Conservation (phyloP, 345 rosid genomes). For the Arabis alpina region DNA sequence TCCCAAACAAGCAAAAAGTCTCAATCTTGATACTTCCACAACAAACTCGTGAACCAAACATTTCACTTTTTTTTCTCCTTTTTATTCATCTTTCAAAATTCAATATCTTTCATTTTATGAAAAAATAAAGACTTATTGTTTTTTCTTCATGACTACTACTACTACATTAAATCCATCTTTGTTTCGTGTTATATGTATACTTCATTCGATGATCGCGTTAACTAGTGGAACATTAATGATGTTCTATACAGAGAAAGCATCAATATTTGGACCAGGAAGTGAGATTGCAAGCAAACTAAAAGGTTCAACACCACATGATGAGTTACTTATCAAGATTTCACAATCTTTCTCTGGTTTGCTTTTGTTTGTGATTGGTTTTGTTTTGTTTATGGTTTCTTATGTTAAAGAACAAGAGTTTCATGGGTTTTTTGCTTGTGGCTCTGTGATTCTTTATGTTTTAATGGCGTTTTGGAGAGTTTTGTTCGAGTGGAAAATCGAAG, state of each 20-base stretch:
- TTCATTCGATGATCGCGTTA: slow-evolving; percentile 74
- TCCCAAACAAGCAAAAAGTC: slow-evolving; percentile 21
- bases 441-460: slow-evolving; percentile 66
- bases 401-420: slow-evolving; percentile 83
- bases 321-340: slow-evolving; percentile 79
- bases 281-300: slow-evolving; percentile 66
- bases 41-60: slow-evolving; percentile 28
- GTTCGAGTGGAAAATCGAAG: slow-evolving; percentile 72
- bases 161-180: slow-evolving; percentile 39
- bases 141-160: background rate
- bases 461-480: slow-evolving; percentile 79
- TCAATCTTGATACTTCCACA: background rate
- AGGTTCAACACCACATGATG: slow-evolving; percentile 93
- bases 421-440: slow-evolving; percentile 85
- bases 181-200: slow-evolving; percentile 54
- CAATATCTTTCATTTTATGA: no score
- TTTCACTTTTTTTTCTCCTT: background rate
- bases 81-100: background rate
- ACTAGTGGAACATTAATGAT: slow-evolving; percentile 78
- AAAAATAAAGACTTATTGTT: background rate
- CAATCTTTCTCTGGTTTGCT: slow-evolving; percentile 95
- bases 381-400: slow-evolving; percentile 87
- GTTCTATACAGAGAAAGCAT: slow-evolving; percentile 71
- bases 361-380: slow-evolving; percentile 68
- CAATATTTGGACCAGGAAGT: slow-evolving; percentile 61